Percentiles rank a stretch among this genome's conserved stretches.
Evolutionary conservation across 495 filamentous ascomycete species (phyloP).

Genomic region (Staphylotrichum longicolle): DNA sequence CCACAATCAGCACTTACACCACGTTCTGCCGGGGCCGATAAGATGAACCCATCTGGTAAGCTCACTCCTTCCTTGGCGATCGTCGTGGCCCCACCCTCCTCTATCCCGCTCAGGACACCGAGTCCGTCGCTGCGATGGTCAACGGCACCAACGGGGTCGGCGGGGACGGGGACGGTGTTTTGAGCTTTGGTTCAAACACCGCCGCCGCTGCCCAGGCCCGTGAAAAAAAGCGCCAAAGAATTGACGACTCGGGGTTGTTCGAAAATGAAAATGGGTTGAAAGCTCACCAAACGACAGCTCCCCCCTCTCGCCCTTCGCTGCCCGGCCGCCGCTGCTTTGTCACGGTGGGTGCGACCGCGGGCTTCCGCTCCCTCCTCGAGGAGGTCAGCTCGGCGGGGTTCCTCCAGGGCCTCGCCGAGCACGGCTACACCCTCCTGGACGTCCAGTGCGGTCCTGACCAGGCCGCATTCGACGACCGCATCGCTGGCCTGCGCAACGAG

Average conservation of each 20-base stretch:
- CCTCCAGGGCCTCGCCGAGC: constrained; percentile 50
- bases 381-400: constrained; percentile 63
- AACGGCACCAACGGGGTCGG: constrained; percentile 3
- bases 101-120: background rate
- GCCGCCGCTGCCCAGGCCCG: background rate
- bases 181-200: constrained; percentile 2
- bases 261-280: background rate
- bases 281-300: background rate
- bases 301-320: background rate
- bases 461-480: constrained; percentile 29
- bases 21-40: constrained; percentile 13
- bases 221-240: constrained; percentile 2
- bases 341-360: constrained; percentile 87
- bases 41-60: background rate
- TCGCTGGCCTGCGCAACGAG: constrained; percentile 16
- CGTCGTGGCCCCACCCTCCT: background rate
- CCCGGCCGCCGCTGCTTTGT: constrained; percentile 55
- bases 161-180: background rate
- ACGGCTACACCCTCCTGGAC: constrained; percentile 62
- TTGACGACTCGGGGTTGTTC: background rate
- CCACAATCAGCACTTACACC: background rate
- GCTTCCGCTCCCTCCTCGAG: constrained; percentile 68
- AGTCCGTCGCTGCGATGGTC: background rate
- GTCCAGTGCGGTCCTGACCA: constrained; percentile 72
- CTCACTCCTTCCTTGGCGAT: background rate